These are phyloP conservation scores for Lineolata rhizophorae DNA, from an alignment of 495 filamentous ascomycete species.

Conservation along the genomic window DNA sequence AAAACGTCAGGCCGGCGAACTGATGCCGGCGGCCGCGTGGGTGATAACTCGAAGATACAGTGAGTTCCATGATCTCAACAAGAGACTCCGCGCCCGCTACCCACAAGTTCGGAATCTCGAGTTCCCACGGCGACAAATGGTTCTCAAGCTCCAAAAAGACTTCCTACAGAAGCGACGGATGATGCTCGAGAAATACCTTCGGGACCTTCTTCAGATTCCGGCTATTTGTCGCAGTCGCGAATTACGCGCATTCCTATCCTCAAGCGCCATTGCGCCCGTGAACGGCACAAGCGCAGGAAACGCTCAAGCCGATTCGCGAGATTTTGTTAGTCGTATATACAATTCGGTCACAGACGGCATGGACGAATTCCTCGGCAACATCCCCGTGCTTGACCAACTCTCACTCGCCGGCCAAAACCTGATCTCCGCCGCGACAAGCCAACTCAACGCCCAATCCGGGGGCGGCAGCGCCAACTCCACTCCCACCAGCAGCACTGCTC, in stretches of 20 bases:
- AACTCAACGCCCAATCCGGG: conserved; percentile 32
- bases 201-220: conserved; percentile 59
- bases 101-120: conserved; percentile 72
- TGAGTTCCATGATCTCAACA: conserved; percentile 90
- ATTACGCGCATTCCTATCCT: conserved; percentile 80
- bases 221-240: conserved; percentile 89
- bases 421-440: conserved; percentile 67
- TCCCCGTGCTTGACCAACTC: conserved; percentile 85
- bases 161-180: conserved; percentile 75
- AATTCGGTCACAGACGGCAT: conserved; percentile 92
- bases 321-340: conserved; percentile 86
- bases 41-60: conserved; percentile 41
- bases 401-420: conserved; percentile 83
- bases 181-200: conserved; percentile 68
- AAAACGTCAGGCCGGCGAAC: conserved; percentile 57
- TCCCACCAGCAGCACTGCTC: conserved; percentile 12
- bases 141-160: conserved; percentile 89
- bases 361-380: conserved; percentile 93
- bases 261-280: conserved; percentile 41
- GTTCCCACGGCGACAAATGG: conserved; percentile 75
- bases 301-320: conserved; percentile 41
- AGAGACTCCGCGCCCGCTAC: conserved; percentile 64
- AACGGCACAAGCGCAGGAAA: conserved; percentile 23
- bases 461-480: conserved; percentile 17
- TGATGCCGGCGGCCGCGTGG: conserved; percentile 24